Conservation (phyloP, 139 green algal genomes). For the Auxenochlorella pyrenoidosa region DNA sequence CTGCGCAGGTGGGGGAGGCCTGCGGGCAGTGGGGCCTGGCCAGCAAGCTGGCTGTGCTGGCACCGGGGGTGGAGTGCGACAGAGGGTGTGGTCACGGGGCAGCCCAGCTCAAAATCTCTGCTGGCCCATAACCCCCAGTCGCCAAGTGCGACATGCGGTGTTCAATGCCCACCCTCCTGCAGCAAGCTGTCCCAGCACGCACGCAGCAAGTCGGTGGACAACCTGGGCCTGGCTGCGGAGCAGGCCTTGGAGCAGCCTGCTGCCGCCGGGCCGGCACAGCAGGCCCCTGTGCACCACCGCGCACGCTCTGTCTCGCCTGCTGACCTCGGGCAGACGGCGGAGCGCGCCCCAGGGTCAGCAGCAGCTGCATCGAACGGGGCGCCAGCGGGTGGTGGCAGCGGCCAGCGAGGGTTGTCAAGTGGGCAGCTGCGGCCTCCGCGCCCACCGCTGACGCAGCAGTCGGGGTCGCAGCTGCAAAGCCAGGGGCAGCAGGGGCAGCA, state of each 20-base stretch:
- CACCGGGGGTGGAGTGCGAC: too few species aligned
- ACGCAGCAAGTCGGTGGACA: conserved; percentile 11
- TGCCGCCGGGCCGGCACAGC: neutral
- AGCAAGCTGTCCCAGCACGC: conserved; percentile 27
- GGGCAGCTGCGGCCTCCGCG: conserved; percentile 6
- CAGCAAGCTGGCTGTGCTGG: neutral
- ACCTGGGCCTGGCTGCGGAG: neutral
- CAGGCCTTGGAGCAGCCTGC: neutral
- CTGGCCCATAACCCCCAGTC: too few species aligned
- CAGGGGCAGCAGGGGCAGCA: neutral
- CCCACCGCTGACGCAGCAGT: neutral
- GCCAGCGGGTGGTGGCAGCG: neutral
- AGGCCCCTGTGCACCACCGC: neutral
- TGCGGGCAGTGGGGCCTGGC: neutral
- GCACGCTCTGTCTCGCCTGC: conserved; percentile 6
- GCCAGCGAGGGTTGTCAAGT: neutral
- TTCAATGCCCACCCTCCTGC: neutral
- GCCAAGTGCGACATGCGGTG: too few species aligned
- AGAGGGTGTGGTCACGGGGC: too few species aligned
- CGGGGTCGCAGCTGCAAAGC: neutral
- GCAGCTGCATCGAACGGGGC: neutral
- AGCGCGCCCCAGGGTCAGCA: neutral
- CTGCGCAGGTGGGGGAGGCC: conserved; percentile 28
- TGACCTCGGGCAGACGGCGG: neutral
- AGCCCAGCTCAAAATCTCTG: too few species aligned